Evolutionary conservation across 78 protist genomes (phyloP), one percentile per base, ranked within the genome.

Genomic region (Parvularia atlantis): DNA sequence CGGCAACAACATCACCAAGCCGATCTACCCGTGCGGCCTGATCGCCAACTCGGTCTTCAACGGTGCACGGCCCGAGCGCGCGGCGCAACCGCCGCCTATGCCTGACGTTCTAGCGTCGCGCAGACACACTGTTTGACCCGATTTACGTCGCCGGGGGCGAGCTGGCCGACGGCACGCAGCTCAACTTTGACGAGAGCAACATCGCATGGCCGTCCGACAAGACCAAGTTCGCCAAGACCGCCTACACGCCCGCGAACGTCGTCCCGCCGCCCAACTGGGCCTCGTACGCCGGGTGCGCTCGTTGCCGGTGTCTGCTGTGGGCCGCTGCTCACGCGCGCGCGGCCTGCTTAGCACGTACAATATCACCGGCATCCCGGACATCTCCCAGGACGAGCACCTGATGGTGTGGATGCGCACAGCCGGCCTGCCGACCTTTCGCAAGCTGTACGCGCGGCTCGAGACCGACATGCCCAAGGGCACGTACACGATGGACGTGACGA

Each of bases 341-440:
- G n/a, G n/a, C n/a, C n/a, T n/a, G n/a, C n/a, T n/a, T n/a, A n/a
- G n/a, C n/a, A n/a, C n/a, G n/a, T n/a, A 52, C 17, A 52, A 52
- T 52, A 24, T 52, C 56, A 52, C 56, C 56, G n/a, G n/a, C n/a
- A 41, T 41, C 46, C 46, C 46, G 19, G 46, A 4, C 46, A 4
- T 41, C 57, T 80, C 69, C 52, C 41, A 68, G 35, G 86, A 89
- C 76, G 89, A 83, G 69, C 93, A 85, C 65, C 83, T 91, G 28
- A 87, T 94, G 59, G 98, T 91, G 31, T 94, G 98, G 98, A 94
- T 94, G 98, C 75, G 95, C 52, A 73, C 89, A 39, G 98, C 98
- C 36, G 88, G 80, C 14, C 89, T 95, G 43, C 94, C 99, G 62
- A 71, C 50, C 46, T 95, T 95, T 85, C 78, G 87, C 70, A 95